Evolutionary conservation across 2,329 filamentous ascomycete species (phyloP), one percentile per base, ranked within the genome.

Genomic region (Chaetomium strumarium): DNA sequence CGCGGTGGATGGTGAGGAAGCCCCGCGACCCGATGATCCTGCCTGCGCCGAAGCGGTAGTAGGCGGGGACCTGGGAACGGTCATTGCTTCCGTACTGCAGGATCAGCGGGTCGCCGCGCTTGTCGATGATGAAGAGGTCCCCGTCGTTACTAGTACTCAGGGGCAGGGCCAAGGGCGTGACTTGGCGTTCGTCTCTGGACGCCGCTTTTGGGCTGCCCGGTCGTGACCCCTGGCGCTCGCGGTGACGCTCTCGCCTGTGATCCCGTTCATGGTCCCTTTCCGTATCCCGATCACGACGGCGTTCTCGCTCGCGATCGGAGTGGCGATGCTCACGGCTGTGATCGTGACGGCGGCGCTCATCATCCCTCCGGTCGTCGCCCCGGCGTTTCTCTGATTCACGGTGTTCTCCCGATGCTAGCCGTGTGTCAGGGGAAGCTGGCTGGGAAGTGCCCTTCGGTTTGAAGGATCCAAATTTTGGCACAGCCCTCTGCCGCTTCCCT

Each of bases 81-180:
- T 96, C 83, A 37, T 87, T 76, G 29, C 80, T 78, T 2, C 88
- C 88, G 66, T 91, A 96, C 24, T 78, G 78, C 41, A 86, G 68
- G 58, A 93, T 90, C 44, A 90, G 77, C 5, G 77, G 73, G 62
- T 97, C 92, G 0, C 92, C 91, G 63, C 82, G 83, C 39, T 74
- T 81, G 68, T 97, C 92, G 47, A 88, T 63, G 41, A 81, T 62
- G 65, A 81, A 91, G 3, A 77, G 64, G 37, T n/a, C n/a, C n/a
- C n/a, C n/a, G n/a, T 61, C 51, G 33, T 60, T 56, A 33, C n/a
- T n/a, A n/a, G n/a, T n/a, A n/a, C 10, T 36, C 16, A 12, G 24
- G 17, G 31, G 33, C n/a, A n/a, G n/a, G n/a, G n/a, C n/a, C n/a
- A n/a, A n/a, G n/a, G 14, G 2, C 12, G 30, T n/a, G 2, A n/a